Percentiles rank a stretch among this genome's conserved stretches.
phyloP scores from a whole-genome alignment of 169 alveolate genomes.

The Cryptosporidium meleagridis region DNA sequence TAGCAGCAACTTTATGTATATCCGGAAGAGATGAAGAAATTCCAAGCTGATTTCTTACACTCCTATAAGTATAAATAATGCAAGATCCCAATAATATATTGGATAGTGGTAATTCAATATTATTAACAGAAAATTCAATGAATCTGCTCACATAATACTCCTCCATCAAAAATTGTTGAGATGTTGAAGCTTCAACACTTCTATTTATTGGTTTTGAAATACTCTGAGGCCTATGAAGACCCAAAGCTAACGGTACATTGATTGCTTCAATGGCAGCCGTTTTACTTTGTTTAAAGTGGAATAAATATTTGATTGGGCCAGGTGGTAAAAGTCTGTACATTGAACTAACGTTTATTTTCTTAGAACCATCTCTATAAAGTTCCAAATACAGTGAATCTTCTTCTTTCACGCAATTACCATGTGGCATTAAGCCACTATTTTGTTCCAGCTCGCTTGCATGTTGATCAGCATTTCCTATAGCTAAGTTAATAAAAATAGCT shows the following conservation, averaged over 20 bases:
- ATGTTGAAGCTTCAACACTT: slow-evolving; percentile 51
- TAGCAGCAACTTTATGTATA: slow-evolving; percentile 42
- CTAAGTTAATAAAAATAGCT: slow-evolving; percentile 7
- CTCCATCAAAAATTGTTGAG: slow-evolving; percentile 30
- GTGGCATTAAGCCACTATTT: slow-evolving; percentile 3
- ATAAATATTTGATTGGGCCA: slow-evolving; percentile 32
- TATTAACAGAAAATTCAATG: slow-evolving; percentile 38
- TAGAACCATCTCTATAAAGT: slow-evolving; percentile 2
- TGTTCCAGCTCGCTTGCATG: not conserved
- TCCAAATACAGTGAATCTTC: not conserved
- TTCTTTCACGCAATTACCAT: not conserved
- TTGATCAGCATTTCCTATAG: not conserved
- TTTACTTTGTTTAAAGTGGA: slow-evolving; percentile 41
- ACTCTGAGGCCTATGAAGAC: slow-evolving; percentile 59
- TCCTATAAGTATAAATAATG: slow-evolving; percentile 45
- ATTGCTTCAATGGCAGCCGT: slow-evolving; percentile 20
- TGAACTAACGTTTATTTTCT: slow-evolving; percentile 24
- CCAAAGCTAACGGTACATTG: slow-evolving; percentile 45
- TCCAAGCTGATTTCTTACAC: slow-evolving; percentile 50
- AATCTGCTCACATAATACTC: slow-evolving; percentile 49
- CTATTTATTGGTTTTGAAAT: slow-evolving; percentile 37
- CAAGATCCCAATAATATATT: slow-evolving; percentile 42
- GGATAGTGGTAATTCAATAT: slow-evolving; percentile 20
- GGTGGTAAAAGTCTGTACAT: slow-evolving; percentile 48
- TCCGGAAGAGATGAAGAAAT: slow-evolving; percentile 56